Percentiles rank a stretch among this genome's conserved stretches.
phyloP scores from a whole-genome alignment of 495 filamentous ascomycete genomes.

The Xylaria scruposa region DNA sequence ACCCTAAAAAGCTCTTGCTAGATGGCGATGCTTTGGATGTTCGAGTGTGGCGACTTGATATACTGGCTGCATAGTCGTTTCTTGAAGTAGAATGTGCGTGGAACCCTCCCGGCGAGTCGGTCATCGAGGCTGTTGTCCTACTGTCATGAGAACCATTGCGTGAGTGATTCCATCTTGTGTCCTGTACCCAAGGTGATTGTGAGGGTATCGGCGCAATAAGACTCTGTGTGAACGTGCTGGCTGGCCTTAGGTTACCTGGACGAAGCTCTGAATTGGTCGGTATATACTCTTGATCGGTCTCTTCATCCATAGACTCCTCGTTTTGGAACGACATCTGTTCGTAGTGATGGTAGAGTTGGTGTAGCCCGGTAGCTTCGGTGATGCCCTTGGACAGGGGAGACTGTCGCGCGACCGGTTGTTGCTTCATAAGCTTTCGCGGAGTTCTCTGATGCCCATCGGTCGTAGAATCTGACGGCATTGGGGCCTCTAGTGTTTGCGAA shows the following conservation, averaged over 20 bases:
- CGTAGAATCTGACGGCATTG: constrained; percentile 31
- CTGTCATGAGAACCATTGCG: constrained; percentile 40
- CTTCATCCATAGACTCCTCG: constrained; percentile 40
- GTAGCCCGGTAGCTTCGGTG: constrained; percentile 41
- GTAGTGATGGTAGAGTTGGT: constrained; percentile 60
- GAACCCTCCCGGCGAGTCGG: constrained; percentile 35
- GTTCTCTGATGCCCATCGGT: constrained; percentile 31
- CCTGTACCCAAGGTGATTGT: constrained; percentile 20
- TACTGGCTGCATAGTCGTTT: constrained; percentile 49
- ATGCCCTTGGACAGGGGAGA: constrained; percentile 43
- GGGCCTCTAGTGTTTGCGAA: constrained; percentile 41
- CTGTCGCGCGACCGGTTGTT: constrained; percentile 31
- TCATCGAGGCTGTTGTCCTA: constrained; percentile 32
- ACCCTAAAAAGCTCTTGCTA: constrained; percentile 49
- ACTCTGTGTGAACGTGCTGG: constrained; percentile 34
- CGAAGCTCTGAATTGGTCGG: constrained; percentile 25
- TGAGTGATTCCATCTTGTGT: constrained; percentile 34
- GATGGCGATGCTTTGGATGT: constrained; percentile 57
- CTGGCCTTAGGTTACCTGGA: constrained; percentile 27
- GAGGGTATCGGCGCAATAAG: constrained; percentile 33
- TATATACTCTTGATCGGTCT: constrained; percentile 18
- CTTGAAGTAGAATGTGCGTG: constrained; percentile 36
- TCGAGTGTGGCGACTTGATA: constrained; percentile 58
- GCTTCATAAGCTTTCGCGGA: constrained; percentile 34
- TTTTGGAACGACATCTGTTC: constrained; percentile 56